Conservation (phyloP, 352 stramenopile genomes). For the Globisporangium barbulae region DNA sequence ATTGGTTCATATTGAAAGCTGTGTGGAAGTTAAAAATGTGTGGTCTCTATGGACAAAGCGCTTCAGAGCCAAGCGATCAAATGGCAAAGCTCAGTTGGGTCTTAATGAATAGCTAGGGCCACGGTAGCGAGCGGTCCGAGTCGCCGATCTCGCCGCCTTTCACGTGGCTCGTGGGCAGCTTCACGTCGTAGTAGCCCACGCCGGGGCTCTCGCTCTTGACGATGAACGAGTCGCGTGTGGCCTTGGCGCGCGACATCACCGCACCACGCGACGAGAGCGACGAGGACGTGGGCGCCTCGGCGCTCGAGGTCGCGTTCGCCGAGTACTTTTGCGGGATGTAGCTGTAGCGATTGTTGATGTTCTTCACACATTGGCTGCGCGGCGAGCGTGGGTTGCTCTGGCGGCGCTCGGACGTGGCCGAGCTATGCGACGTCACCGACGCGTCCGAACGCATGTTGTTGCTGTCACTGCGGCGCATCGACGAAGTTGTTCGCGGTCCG, state of each 20-base stretch:
- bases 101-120: constrained; percentile 27
- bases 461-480: constrained; percentile 3
- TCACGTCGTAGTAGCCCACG: constrained; percentile 78
- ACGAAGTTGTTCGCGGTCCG: constrained; percentile 2
- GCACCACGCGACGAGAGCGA: constrained; percentile 68
- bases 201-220: constrained; percentile 65
- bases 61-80: background rate
- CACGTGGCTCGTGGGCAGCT: constrained; percentile 49
- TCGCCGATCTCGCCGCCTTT: constrained; percentile 76
- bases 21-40: background rate
- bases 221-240: constrained; percentile 68
- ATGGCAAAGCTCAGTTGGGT: background rate
- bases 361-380: constrained; percentile 41
- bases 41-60: constrained; percentile 3
- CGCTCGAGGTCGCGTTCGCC: constrained; percentile 23
- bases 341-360: constrained; percentile 62
- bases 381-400: constrained; percentile 29
- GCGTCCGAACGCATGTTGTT: constrained; percentile 32
- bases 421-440: constrained; percentile 59
- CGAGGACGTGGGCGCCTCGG: constrained; percentile 24
- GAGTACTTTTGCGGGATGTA: constrained; percentile 65
- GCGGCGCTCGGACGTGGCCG: constrained; percentile 38
- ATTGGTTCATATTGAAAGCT: background rate
- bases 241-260: constrained; percentile 60
- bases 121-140: constrained; percentile 60